Conservation (phyloP, 2,329 filamentous ascomycete genomes). For the Neonectria coccinea region DNA sequence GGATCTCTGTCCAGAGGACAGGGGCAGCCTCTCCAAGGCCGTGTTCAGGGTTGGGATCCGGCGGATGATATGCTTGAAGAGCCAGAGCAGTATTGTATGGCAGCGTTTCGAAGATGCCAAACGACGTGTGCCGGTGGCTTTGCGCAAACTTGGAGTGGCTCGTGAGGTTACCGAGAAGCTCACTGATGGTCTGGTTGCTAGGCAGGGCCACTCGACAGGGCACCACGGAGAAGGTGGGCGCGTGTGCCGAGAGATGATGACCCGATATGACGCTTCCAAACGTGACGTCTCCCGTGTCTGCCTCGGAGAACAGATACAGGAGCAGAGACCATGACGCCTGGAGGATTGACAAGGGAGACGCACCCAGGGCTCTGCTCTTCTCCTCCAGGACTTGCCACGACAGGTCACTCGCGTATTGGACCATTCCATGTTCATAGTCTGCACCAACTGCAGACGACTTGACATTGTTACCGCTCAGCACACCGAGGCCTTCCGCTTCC, state of each 20-base stretch:
- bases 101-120: conserved; percentile 44
- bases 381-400: conserved; percentile 26
- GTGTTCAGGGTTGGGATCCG: conserved; percentile 1
- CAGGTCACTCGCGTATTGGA: conserved; percentile 28
- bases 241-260: conserved; percentile 44
- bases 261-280: conserved; percentile 52
- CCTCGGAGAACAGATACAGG: conserved; percentile 48
- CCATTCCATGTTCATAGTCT: conserved; percentile 17
- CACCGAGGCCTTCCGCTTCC: conserved; percentile 38
- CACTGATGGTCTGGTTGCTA: conserved; percentile 22
- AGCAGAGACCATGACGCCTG: conserved; percentile 53
- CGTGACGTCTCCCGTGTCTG: conserved; percentile 48
- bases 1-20: background rate
- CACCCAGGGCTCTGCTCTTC: conserved; percentile 37
- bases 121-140: conserved; percentile 42
- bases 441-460: conserved; percentile 4
- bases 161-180: conserved; percentile 34
- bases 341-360: conserved; percentile 48
- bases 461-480: conserved; percentile 38
- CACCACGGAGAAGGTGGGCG: conserved; percentile 51
- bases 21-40: background rate
- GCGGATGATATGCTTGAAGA: conserved; percentile 46
- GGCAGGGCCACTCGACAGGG: conserved; percentile 47
- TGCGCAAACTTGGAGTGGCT: conserved; percentile 22
- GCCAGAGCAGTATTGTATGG: conserved; percentile 52